Base-by-base conservation (phyloP, 192 early-diverging fungal genomes). In the Umbelopsis isabellina region DNA sequence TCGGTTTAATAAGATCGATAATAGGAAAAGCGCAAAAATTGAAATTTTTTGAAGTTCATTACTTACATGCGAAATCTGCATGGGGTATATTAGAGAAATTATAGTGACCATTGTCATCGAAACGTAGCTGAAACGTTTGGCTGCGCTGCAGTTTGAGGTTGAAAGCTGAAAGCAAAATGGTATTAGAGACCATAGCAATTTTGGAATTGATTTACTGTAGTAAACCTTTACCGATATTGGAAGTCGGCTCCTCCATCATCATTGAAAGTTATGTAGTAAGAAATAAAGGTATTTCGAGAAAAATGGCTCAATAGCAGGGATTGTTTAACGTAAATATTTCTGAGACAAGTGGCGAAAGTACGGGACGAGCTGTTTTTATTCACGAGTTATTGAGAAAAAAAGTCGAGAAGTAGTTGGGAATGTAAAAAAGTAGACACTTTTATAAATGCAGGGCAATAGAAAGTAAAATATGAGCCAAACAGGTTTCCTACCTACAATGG, bases 231-330 rank as follows among this genome's bases (percentile, higher is more conserved):
- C 55, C 25, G 55, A 61, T 61, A 61, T 61, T 61, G 55, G 55
- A 61, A 61, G 25, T 30, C 55, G 30, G 55, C 55, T 61, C 55
- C 55, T 61, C 55, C 25, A 61, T 61, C 55, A 61, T 61, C 1
- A 35, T 58, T 18, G 25, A 61, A 37, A 61, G 37, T 41, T 41
- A 35, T 16, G 33, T 13, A 61, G 12, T 27, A 52, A 52, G 12
- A 22, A 52, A 52, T 4, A 52, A 23, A 52, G 21, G 51, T 25
- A 10, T 52, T 22, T 21, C 13, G 2, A 52, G 51, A 52, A 25
- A 23, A 52, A 41, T 41, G 10, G 10, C 37, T 4, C 1, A 41
- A 41, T 5, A 21, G 25, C 7, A 20, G 20, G 18, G 23, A n/a
- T 27, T 23, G 51, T 52, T 52, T 52, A 52, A 18, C 10, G 10